These are phyloP conservation scores for Sugiyamaella floridensis DNA, from an alignment of 805 yeast genomes.

Conservation along the genomic window DNA sequence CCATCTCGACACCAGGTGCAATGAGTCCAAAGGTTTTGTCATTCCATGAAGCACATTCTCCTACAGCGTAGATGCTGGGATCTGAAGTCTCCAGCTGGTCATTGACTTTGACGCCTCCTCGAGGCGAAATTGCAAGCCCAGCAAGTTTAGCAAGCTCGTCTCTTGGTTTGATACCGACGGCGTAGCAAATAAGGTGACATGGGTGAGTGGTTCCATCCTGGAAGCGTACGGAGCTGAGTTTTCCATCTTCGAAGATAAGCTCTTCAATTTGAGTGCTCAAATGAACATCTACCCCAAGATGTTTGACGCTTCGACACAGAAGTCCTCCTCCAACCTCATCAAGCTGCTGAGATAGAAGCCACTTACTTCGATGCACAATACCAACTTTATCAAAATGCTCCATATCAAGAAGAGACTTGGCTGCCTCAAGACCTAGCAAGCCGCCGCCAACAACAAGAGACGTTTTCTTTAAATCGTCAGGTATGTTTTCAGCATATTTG, in stretches of 20 bases:
- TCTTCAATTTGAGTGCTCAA: slow-evolving; percentile 44
- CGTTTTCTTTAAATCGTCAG: not conserved
- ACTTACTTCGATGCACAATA: slow-evolving; percentile 31
- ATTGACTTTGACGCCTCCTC: slow-evolving; percentile 1
- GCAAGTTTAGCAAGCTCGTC: slow-evolving; percentile 1
- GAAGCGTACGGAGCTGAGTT: slow-evolving; percentile 25
- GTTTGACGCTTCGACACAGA: slow-evolving; percentile 41
- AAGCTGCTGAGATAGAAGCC: slow-evolving; percentile 34
- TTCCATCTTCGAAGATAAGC: slow-evolving; percentile 33
- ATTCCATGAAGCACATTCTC: slow-evolving; percentile 26
- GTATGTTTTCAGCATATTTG: slow-evolving; percentile 1
- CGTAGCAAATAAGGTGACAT: slow-evolving; percentile 32
- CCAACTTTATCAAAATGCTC: slow-evolving; percentile 27
- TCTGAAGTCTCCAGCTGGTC: slow-evolving; percentile 2
- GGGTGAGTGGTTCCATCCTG: slow-evolving; percentile 28
- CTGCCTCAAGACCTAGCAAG: slow-evolving; percentile 32
- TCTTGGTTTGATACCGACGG: slow-evolving; percentile 14
- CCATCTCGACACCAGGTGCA: slow-evolving; percentile 38
- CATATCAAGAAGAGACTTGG: slow-evolving; percentile 33
- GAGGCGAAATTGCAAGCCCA: not conserved
- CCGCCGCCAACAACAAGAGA: slow-evolving; percentile 6
- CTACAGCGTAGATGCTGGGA: slow-evolving; percentile 3
- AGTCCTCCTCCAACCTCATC: slow-evolving; percentile 33
- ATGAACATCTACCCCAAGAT: slow-evolving; percentile 47
- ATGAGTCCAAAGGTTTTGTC: slow-evolving; percentile 33